These are phyloP conservation scores for Candida chauliodis DNA, from an alignment of 805 yeast genomes.

Conservation along the genomic window DNA sequence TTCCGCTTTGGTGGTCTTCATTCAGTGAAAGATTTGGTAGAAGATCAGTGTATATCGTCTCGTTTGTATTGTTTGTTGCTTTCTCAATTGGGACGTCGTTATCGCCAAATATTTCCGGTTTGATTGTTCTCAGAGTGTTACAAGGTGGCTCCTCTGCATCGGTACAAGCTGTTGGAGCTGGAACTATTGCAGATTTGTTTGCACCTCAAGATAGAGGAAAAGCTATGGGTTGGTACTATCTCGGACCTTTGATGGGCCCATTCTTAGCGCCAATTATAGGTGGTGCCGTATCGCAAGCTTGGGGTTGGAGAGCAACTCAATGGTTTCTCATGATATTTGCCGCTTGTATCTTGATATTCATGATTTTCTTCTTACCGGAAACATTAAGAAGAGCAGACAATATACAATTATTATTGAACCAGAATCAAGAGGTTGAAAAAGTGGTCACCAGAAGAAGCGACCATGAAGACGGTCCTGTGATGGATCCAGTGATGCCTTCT, in stretches of 20 bases:
- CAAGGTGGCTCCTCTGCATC: conserved; percentile 82
- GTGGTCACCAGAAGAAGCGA: conserved; percentile 19
- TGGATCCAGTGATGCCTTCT: conserved; percentile 40
- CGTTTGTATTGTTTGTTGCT: conserved; percentile 59
- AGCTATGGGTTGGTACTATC: conserved; percentile 75
- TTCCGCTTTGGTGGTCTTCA: conserved; percentile 89
- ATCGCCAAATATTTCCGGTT: conserved; percentile 54
- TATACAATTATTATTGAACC: conserved; percentile 36
- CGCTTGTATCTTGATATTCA: conserved; percentile 46
- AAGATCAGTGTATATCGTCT: conserved; percentile 65
- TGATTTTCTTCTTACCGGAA: conserved; percentile 69
- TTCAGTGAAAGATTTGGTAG: conserved; percentile 75
- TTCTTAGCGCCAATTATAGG: conserved; percentile 75
- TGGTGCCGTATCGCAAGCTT: conserved; percentile 63
- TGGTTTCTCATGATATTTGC: conserved; percentile 76
- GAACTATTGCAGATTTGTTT: conserved; percentile 75
- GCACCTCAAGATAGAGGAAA: conserved; percentile 65
- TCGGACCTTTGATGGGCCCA: conserved; percentile 83
- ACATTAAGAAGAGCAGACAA: conserved; percentile 67
- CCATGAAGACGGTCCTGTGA: conserved; percentile 24
- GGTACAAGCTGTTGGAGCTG: conserved; percentile 89
- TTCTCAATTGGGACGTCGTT: conserved; percentile 73
- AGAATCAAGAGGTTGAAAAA: conserved; percentile 10
- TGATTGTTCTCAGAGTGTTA: conserved; percentile 66
- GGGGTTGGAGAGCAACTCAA: conserved; percentile 90